Evolutionary conservation across 495 filamentous ascomycete genomes (phyloP), one percentile per base, ranked within the genome.

Genomic region (Penicillium ochrochloron): DNA sequence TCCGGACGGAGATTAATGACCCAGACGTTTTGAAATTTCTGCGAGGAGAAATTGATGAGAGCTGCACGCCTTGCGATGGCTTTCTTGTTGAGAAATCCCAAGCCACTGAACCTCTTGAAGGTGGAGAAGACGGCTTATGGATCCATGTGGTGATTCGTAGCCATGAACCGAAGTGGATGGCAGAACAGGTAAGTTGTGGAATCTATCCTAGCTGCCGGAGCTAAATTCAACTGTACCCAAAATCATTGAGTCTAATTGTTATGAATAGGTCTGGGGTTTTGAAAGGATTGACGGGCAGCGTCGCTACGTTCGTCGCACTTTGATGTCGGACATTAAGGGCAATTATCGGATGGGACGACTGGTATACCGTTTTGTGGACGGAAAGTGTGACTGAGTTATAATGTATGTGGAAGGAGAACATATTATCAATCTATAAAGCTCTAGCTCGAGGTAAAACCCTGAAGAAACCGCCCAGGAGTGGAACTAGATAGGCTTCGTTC

Each of bases 41-140:
- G 10, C 7, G 35, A 39, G 35, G 11, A 12, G 35, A 39, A 39
- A 39, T 39, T 14, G 35, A 39, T 39, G 35, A 39, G 35, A 39
- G 15, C 35, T 39, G 10, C 35, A 14, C 10, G 10, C 35, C 35
- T 39, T 39, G 35, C 10, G 10, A 14, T 39, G 35, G 35, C 10
- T 39, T 39, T 12, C 35, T 39, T 39, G 35, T 39, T 39, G 35
- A 50, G 46, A 50, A 50, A 50, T 15, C 46, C 46, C 17, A 50
- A 50, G 46, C 17, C 12, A 27, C 46, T 50, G 46, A 50, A n/a
- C 46, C 46, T 50, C 46, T 50, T 50, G 46, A 50, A 21, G 46
- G 46, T 50, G 46, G 46, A 23, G 46, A 50, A 50, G 46, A 50
- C 46, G 46, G 46, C 23, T 21, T 50, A 50, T 50, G 46, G 46